Conservation (phyloP, 257 asterid species). For the Solanum piurae region DNA sequence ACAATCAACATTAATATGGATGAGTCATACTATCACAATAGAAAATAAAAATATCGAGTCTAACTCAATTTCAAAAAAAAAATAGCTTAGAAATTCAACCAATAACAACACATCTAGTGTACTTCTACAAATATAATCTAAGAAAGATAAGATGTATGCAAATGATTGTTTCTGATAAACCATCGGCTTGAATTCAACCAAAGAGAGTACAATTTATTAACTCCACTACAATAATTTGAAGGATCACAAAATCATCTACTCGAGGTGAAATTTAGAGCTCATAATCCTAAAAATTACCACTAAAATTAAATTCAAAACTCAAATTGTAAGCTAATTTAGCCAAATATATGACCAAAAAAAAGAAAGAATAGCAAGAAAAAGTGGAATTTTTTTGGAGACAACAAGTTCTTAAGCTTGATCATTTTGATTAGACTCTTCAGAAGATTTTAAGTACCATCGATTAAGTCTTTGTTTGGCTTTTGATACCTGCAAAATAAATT, state of each 20-base stretch:
- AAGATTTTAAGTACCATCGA: slow-evolving; percentile 40
- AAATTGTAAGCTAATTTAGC: background rate
- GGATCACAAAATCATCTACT: background rate
- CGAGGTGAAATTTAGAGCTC: background rate
- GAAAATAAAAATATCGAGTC: background rate
- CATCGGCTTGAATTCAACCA: background rate
- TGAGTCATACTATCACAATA: background rate
- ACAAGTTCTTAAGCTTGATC: slow-evolving; percentile 20
- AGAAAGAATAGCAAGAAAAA: background rate
- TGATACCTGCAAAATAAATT: background rate
- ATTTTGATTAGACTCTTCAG: slow-evolving; percentile 28
- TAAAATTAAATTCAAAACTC: background rate
- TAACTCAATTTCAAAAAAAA: background rate
- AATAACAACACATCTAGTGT: background rate
- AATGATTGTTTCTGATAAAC: background rate
- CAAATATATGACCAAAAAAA: background rate
- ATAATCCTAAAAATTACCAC: background rate
- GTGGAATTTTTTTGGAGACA: background rate
- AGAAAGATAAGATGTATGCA: background rate
- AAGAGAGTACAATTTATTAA: background rate
- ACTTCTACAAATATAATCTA: background rate
- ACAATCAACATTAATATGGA: background rate
- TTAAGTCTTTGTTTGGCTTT: background rate
- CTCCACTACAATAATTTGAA: background rate
- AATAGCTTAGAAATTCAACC: background rate